Conservation (phyloP, 2,329 filamentous ascomycete species). For the Hypocrella siamensis region DNA sequence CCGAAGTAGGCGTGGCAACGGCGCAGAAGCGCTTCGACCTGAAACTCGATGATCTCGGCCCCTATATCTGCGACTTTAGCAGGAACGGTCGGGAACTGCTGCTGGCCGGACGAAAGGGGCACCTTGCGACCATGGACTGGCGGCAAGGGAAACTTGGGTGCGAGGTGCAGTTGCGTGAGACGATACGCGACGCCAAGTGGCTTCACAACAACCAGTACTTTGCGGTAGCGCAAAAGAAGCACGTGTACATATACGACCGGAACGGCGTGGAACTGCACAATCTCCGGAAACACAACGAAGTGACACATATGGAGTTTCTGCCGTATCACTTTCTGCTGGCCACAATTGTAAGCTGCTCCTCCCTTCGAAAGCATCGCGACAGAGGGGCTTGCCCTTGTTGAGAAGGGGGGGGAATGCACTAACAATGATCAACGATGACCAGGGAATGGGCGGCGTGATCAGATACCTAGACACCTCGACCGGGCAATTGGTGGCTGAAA, state of each 20-base stretch:
- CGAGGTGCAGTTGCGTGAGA: constrained; percentile 83
- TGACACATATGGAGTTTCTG: constrained; percentile 85
- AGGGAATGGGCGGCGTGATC: constrained; percentile 67
- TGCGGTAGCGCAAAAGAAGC: constrained; percentile 89
- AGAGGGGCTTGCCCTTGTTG: too few species aligned
- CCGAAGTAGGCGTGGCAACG: constrained; percentile 62
- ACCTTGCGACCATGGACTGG: constrained; percentile 96
- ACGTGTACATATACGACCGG: constrained; percentile 91
- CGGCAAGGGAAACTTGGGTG: constrained; percentile 78
- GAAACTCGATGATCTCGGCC: constrained; percentile 66
- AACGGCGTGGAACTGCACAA: constrained; percentile 87
- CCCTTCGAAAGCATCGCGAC: background rate
- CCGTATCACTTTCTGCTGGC: constrained; percentile 92
- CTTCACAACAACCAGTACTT: constrained; percentile 91
- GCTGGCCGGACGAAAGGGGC: constrained; percentile 78
- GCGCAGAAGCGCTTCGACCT: constrained; percentile 90
- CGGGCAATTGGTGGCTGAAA: constrained; percentile 72
- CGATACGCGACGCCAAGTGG: constrained; percentile 77
- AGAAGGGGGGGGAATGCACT: too few species aligned
- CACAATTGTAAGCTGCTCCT: constrained; percentile 48
- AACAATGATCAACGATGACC: too few species aligned
- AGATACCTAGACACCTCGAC: constrained; percentile 95
- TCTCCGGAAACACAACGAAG: constrained; percentile 77
- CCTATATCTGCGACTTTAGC: constrained; percentile 80
- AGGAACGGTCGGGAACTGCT: constrained; percentile 77